Conservation (phyloP, 441 rosid species). For the Flueggea neowawraea region DNA sequence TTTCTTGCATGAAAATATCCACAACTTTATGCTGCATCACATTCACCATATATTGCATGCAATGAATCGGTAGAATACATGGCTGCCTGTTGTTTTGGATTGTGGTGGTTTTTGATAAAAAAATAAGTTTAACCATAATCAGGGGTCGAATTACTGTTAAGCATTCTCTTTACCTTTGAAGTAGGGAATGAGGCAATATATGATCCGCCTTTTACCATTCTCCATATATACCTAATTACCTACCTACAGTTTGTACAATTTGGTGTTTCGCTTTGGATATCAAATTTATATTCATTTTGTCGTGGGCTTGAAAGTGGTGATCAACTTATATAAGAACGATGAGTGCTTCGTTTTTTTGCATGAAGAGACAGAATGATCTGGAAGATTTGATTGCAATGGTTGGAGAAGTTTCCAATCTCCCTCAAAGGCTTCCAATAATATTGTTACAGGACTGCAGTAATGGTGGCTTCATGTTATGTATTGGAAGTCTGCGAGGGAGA, state of each 20-base stretch:
- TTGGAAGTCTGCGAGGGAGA: conserved; percentile 15
- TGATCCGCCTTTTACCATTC: too few species aligned
- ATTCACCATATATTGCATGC: too few species aligned
- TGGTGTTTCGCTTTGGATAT: too few species aligned
- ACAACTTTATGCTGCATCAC: too few species aligned
- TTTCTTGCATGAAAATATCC: too few species aligned
- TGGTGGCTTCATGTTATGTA: background rate
- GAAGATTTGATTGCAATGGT: background rate
- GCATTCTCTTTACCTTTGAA: conserved; percentile 20
- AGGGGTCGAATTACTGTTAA: conserved; percentile 7
- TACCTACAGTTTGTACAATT: too few species aligned
- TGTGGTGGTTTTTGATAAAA: background rate
- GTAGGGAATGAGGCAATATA: conserved; percentile 9
- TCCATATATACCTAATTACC: too few species aligned
- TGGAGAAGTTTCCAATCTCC: conserved; percentile 31
- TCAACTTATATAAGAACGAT: too few species aligned
- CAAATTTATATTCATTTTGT: too few species aligned
- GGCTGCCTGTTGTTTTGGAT: too few species aligned
- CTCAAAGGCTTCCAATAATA: conserved; percentile 36
- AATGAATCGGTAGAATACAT: too few species aligned
- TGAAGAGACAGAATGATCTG: background rate
- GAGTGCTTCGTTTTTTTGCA: background rate
- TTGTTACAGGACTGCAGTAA: background rate
- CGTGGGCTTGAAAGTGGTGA: too few species aligned
- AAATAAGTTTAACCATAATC: background rate